Percentiles rank a stretch among this genome's conserved stretches.
Conservation (phyloP, 2,329 filamentous ascomycete genomes). For the Annulohypoxylon truncatum region DNA sequence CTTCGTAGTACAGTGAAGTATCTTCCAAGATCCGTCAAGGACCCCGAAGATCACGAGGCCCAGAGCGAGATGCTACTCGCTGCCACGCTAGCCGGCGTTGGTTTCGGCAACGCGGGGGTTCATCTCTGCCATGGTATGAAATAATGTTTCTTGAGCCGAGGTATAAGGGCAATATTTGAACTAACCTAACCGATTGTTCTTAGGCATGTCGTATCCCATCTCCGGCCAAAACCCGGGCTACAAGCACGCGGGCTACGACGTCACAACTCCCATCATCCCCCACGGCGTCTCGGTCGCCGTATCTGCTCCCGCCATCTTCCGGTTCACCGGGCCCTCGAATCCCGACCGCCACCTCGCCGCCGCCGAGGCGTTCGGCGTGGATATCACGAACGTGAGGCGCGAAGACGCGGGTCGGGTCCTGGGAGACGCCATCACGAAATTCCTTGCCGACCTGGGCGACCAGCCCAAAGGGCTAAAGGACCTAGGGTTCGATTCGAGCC, state of each 20-base stretch:
- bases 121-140: conserved; percentile 74
- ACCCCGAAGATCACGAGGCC: conserved; percentile 92
- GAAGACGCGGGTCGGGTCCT: conserved; percentile 92
- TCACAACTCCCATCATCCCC: conserved; percentile 83
- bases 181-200: conserved; percentile 16
- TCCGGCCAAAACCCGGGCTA: conserved; percentile 95
- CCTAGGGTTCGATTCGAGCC: conserved; percentile 79
- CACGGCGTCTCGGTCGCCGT: conserved; percentile 97
- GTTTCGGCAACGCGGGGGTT: conserved; percentile 97
- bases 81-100: conserved; percentile 92
- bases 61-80: conserved; percentile 96
- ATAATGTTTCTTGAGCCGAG: background rate
- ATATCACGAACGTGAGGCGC: conserved; percentile 85
- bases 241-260: conserved; percentile 86
- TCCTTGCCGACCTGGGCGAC: conserved; percentile 85
- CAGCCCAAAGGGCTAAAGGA: conserved; percentile 88
- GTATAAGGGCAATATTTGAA: too few species aligned
- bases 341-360: conserved; percentile 91
- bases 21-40: conserved; percentile 84
- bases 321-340: conserved; percentile 90
- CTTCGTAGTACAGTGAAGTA: conserved; percentile 89
- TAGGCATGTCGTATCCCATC: conserved; percentile 96
- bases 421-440: conserved; percentile 82
- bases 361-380: conserved; percentile 90
- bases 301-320: conserved; percentile 92